A percentile compares a stretch with the other conserved stretches of the same genome.
Conservation (phyloP, 2,329 filamentous ascomycete species). For the Fusarium buxicola region DNA sequence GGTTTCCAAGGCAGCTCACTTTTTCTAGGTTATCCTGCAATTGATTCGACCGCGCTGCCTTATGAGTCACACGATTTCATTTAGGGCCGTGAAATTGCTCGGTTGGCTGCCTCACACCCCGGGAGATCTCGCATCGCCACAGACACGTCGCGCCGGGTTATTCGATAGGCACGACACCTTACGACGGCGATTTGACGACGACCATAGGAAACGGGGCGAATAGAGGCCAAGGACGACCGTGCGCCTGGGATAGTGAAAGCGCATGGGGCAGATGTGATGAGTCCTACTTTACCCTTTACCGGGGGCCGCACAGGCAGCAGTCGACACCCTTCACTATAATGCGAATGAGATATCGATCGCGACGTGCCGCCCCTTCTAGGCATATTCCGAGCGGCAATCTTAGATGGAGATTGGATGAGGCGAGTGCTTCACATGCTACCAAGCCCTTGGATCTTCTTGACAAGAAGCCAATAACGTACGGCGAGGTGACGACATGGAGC, state of each 20-base stretch:
- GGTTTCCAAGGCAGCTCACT: neutral
- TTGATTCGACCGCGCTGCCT: constrained; percentile 2
- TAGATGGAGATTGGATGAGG: constrained; percentile 6
- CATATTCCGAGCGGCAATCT: constrained; percentile 12
- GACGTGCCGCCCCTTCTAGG: constrained; percentile 7
- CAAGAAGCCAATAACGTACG: constrained; percentile 17
- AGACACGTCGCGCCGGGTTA: constrained; percentile 16
- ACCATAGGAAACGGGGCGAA: too few species aligned
- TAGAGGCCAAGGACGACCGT: too few species aligned
- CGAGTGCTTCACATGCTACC: constrained; percentile 11
- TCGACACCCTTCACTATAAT: constrained; percentile 18
- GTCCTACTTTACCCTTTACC: neutral
- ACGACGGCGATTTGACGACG: neutral
- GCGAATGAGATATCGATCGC: constrained; percentile 4
- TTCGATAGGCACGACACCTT: neutral
- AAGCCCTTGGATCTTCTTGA: too few species aligned
- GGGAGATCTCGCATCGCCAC: constrained; percentile 28
- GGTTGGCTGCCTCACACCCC: constrained; percentile 9
- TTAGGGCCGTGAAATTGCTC: constrained; percentile 5
- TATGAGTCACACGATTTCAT: constrained; percentile 28
- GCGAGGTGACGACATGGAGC: constrained; percentile 4
- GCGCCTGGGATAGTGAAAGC: too few species aligned
- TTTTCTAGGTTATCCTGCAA: neutral
- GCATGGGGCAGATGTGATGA: constrained; percentile 15
- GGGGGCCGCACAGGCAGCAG: constrained; percentile 39